A percentile compares a stretch with the other conserved stretches of the same genome.
phyloP scores from a whole-genome alignment of 1,284 basidiomycete species.

The Phellopilus nigrolimitatus region DNA sequence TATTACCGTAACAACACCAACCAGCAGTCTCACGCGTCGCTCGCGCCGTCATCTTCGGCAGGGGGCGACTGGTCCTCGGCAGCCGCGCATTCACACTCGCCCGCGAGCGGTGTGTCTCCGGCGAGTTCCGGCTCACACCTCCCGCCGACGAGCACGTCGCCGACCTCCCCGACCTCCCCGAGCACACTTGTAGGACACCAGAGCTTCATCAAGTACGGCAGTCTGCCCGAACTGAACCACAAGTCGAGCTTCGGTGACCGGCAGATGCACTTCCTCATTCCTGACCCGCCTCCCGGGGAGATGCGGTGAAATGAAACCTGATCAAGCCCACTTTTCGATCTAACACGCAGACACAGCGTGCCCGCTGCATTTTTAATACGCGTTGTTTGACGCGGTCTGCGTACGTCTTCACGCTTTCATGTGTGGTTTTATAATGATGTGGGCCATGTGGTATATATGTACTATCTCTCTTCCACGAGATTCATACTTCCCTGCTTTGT shows the following conservation, averaged over 20 bases:
- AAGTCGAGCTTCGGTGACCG: conserved; percentile 20
- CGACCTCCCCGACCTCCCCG: neutral
- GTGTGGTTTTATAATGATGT: no score
- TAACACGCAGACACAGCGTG: no score
- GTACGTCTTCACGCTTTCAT: no score
- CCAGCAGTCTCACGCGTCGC: conserved; percentile 6
- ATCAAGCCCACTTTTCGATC: no score
- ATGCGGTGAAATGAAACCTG: conserved; percentile 16
- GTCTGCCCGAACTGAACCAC: conserved; percentile 19
- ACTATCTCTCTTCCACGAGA: no score
- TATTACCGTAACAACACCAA: conserved; percentile 1
- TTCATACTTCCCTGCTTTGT: no score
- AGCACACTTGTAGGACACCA: conserved; percentile 3
- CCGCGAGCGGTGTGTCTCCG: conserved; percentile 10
- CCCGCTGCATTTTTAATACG: no score
- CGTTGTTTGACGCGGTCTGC: no score
- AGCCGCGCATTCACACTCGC: conserved; percentile 17
- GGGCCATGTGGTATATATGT: no score
- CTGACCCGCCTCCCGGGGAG: conserved; percentile 14
- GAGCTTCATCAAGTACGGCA: neutral
- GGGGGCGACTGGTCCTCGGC: conserved; percentile 19
- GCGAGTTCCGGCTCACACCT: conserved; percentile 6
- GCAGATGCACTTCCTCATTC: conserved; percentile 20
- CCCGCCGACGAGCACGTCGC: neutral
- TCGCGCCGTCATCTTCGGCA: conserved; percentile 7